Base-by-base conservation (phyloP, 2,329 filamentous ascomycete species). In the Coccinonectria pachysandricola region DNA sequence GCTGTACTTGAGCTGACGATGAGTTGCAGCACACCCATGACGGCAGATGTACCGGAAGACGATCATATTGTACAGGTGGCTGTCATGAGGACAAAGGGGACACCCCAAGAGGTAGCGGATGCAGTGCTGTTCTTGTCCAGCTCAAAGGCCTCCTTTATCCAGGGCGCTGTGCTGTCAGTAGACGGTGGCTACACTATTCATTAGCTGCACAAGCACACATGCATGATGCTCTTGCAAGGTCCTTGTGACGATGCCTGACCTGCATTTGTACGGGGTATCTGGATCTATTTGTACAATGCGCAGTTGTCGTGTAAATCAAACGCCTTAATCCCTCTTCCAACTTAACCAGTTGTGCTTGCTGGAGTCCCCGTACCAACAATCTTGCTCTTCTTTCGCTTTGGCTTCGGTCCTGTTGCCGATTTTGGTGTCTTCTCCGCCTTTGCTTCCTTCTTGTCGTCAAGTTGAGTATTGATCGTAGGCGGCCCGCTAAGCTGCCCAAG, bases 331-430 rank as follows among this genome's bases (percentile, higher is more conserved):
- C 18, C 20, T 13, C 13, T 25, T 7, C 20, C 12, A 12, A 12
- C 15, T 6, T 18, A 12, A 23, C 7, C 13, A 9, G n/a, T 5
- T 20, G 8, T 12, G 9, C 12, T 35, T 21, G 48, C 44, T 4
- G 53, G 54, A 13, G 54, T 56, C 14, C 42, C 44, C 9, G 48
- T 50, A 34, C 46, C 42, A 27, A 53, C 49, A 40, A 58, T 52
- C 40, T 64, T 68, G 39, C 62, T 66, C 54, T 68, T 68, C 38
- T 60, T 54, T 30, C 60, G 52, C 45, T 60, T 65, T 1, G 54
- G 53, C 43, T 65, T 68, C 2, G 55, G 51, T 28, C 49, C 47
- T 2, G 52, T 54, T 2, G 54, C 49, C 18, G 60, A 60, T 26
- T 54, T 59, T 6, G 57, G 53, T 20, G 59, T 57, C 50, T 62